phyloP scores from a whole-genome alignment of 1,139 yeast genomes.

The Pichia sp. region DNA sequence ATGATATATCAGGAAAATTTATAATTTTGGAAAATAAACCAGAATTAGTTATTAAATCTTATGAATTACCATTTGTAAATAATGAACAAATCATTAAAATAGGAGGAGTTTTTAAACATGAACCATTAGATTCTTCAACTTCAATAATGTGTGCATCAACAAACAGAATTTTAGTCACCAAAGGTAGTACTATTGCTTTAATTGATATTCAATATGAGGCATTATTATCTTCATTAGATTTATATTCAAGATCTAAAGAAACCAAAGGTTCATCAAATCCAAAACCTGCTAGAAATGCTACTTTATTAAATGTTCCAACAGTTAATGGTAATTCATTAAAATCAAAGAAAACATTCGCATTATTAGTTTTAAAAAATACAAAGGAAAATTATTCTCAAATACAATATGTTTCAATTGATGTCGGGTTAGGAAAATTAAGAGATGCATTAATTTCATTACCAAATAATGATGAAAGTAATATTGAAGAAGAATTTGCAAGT shows the following conservation, averaged over 20 bases:
- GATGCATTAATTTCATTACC: slow-evolving; percentile 60
- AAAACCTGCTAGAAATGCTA: slow-evolving; percentile 25
- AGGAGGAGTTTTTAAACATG: slow-evolving; percentile 17
- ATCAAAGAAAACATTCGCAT: slow-evolving; percentile 38
- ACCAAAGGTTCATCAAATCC: slow-evolving; percentile 5
- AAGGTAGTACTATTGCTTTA: slow-evolving; percentile 36
- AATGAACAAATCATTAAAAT: slow-evolving; percentile 18
- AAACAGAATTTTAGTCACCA: slow-evolving; percentile 41
- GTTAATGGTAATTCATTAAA: slow-evolving; percentile 41
- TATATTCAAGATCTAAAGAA: slow-evolving; percentile 27
- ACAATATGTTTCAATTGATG: slow-evolving; percentile 47
- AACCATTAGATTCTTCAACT: slow-evolving; percentile 15
- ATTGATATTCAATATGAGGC: slow-evolving; percentile 42
- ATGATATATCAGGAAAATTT: slow-evolving; percentile 28
- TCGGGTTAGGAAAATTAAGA: slow-evolving; percentile 64
- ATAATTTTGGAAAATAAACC: slow-evolving; percentile 19
- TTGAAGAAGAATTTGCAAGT: slow-evolving; percentile 8
- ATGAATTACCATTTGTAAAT: slow-evolving; percentile 23
- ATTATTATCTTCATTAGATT: slow-evolving; percentile 35
- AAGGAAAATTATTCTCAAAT: slow-evolving; percentile 41
- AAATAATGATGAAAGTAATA: slow-evolving; percentile 4
- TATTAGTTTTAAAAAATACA: slow-evolving; percentile 37
- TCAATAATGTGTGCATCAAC: slow-evolving; percentile 35
- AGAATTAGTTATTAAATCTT: slow-evolving; percentile 18
- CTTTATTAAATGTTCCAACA: slow-evolving; percentile 34